A percentile compares a stretch with the other conserved stretches of the same genome.
Conservation (phyloP, 2,329 filamentous ascomycete species). For the Penicillium sp. region DNA sequence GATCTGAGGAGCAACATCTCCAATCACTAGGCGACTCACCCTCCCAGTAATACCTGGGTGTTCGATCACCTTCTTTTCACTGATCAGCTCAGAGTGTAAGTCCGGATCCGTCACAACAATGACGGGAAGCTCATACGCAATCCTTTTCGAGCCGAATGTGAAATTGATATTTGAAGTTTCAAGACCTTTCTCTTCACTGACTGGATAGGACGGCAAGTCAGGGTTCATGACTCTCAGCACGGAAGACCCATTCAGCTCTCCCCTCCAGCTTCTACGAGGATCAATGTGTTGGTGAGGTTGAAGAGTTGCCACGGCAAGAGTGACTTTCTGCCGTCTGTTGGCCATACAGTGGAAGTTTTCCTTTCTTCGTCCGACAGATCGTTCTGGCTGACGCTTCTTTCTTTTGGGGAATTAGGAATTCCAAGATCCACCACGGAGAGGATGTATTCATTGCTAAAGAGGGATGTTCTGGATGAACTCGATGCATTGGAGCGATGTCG, state of each 20-base stretch:
- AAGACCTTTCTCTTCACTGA: not conserved
- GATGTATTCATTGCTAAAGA: not conserved
- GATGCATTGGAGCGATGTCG: not conserved
- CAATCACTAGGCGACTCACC: not conserved
- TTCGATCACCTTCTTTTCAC: not conserved
- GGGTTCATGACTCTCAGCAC: not conserved
- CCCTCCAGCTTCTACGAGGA: not conserved
- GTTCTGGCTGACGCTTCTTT: not conserved
- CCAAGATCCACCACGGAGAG: not conserved
- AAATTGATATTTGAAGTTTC: too few relatives aligned
- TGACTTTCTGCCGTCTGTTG: not conserved
- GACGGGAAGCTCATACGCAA: not conserved
- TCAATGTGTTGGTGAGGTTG: not conserved
- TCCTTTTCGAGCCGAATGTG: not conserved
- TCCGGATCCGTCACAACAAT: not conserved
- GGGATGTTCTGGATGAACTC: not conserved
- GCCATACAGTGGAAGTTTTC: not conserved
- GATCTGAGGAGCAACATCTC: not conserved
- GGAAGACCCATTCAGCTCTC: not conserved
- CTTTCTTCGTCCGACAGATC: not conserved
- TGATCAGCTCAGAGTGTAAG: not conserved
- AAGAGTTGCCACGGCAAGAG: not conserved
- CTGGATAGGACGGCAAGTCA: not conserved
- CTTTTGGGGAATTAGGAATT: not conserved
- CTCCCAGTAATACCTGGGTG: not conserved